Base-by-base conservation (phyloP, 192 early-diverging fungal genomes). In the Nowakowskiella sp. region DNA sequence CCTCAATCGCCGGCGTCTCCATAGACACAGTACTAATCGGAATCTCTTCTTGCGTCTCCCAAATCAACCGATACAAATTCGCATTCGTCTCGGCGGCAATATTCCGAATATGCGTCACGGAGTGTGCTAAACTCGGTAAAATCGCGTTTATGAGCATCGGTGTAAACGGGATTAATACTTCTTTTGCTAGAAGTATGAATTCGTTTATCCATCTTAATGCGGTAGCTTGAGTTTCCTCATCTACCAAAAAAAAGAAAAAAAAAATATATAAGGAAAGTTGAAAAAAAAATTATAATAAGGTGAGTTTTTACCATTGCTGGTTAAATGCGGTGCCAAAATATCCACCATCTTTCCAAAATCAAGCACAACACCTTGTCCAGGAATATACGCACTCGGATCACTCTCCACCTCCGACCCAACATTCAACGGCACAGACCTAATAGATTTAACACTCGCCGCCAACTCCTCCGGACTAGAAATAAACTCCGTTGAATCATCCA, bases 151-250 rank as follows among this genome's bases (percentile, higher is more conserved):
- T 79, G 1, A 97, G 73, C 23, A 74, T 60, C 7, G 94, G 88
- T 25, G 88, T 84, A 49, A 82, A 89, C 7, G 83, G 77, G 25
- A 97, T 76, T 54, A 97, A 87, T 2, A 88, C 79, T 10, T 87
- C 78, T 34, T 86, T 82, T 19, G 90, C 86, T 22, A 94, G 68
- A 23, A 69, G 66, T 22, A 93, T 85, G 53, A 99, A 92, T 60
- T 87, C 86, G 57, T 86, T 82, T 42, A 94, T 82, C 96, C 96
- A 99, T 34, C 77, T 72, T 16, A 99, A 62, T 1, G 93, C 91
- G 0, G 85, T 92, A 43, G 78, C 83, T 70, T 97, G 97, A 16
- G 91, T 93, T 51, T 97, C 93, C 65, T 92, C 74, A 53, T 82
- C 80, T 65, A 49, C 46, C 5, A 51, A 58, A 1, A 51, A n/a